Percentiles rank a stretch among this genome's conserved stretches.
These are phyloP conservation scores for Fagopyrum homotropicum DNA, from an alignment of 148 eudicot genomes.

Conservation along the genomic window DNA sequence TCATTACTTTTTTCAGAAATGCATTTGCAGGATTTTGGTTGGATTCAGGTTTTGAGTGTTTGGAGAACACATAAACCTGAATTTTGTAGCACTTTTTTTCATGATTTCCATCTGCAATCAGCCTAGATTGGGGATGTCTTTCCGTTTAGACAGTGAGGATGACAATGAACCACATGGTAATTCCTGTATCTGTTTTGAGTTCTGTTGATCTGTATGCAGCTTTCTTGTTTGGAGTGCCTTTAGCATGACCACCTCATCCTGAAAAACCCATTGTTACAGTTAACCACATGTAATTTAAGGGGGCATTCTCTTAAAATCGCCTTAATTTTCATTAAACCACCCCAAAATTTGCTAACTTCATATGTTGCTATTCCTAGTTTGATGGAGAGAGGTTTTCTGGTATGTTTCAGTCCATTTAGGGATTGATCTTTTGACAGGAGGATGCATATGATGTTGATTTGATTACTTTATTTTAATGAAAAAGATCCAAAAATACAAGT, in stretches of 20 bases:
- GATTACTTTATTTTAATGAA: no score
- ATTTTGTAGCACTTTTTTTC: slow-evolving; percentile 14
- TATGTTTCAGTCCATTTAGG: no score
- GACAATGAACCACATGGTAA: slow-evolving; percentile 13
- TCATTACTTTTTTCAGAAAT: neutral
- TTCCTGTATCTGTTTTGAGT: neutral
- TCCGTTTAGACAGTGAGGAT: slow-evolving; percentile 22
- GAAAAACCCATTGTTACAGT: neutral
- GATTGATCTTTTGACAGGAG: no score
- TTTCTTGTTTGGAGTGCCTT: neutral
- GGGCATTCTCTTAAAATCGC: neutral
- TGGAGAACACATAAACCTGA: slow-evolving; percentile 1
- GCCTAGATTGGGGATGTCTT: slow-evolving; percentile 28
- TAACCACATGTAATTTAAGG: neutral
- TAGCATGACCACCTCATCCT: no score
- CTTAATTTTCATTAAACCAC: neutral
- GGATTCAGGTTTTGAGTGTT: neutral
- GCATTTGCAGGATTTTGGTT: neutral
- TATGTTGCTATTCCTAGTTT: neutral
- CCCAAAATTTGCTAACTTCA: neutral
- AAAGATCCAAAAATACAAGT: no score
- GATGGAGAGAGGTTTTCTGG: no score
- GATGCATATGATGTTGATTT: no score
- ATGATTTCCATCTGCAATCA: slow-evolving; percentile 26
- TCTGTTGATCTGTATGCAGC: neutral